Conservation (phyloP, 2,329 filamentous ascomycete genomes). For the Botrytis aclada region DNA sequence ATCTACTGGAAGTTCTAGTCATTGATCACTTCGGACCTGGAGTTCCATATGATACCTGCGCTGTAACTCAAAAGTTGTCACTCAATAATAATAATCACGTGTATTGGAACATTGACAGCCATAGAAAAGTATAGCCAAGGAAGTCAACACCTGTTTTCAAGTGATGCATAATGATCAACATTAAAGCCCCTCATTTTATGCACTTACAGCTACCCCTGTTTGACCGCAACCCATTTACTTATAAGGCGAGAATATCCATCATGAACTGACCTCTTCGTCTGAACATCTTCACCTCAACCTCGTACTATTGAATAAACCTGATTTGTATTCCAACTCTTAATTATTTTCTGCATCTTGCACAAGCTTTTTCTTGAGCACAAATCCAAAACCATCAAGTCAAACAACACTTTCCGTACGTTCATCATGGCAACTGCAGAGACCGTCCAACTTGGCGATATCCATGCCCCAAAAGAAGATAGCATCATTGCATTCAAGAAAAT, state of each 20-base stretch:
- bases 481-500: conserved; percentile 50
- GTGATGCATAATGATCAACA: background rate
- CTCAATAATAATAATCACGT: background rate
- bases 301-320: background rate
- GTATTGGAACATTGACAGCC: background rate
- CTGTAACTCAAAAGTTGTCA: background rate
- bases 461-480: conserved; percentile 48
- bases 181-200: conserved; percentile 11
- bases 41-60: background rate
- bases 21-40: background rate
- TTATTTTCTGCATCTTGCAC: too few species aligned
- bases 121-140: background rate
- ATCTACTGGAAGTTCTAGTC: background rate
- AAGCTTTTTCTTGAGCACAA: background rate
- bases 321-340: background rate
- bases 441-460: conserved; percentile 44
- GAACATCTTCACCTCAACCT: background rate
- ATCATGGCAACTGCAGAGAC: conserved; percentile 46
- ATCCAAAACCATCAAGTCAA: background rate
- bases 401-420: conserved; percentile 6
- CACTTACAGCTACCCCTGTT: conserved; percentile 4
- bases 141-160: conserved; percentile 8
- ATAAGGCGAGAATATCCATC: background rate
- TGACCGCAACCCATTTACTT: conserved; percentile 10
- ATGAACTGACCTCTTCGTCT: background rate